Conservation (phyloP, 2,329 filamentous ascomycete species). For the Escovopsis sp. region DNA sequence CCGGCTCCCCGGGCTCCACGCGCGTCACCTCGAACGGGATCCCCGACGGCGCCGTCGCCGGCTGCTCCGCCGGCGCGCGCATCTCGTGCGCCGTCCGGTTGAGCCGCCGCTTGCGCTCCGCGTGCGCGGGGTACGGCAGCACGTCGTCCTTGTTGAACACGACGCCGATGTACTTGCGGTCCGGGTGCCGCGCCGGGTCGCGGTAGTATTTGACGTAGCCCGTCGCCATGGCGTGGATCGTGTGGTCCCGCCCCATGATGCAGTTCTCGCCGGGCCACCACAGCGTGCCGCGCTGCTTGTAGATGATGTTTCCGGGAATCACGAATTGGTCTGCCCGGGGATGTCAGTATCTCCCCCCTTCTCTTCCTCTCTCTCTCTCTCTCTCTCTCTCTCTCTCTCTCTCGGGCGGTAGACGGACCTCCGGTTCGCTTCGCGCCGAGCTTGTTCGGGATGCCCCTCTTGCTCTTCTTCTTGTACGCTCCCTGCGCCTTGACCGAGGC, state of each 20-base stretch:
- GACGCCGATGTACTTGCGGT: slow-evolving; percentile 88
- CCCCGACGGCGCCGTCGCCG: slow-evolving; percentile 32
- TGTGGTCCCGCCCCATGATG: slow-evolving; percentile 90
- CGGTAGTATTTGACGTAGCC: slow-evolving; percentile 97
- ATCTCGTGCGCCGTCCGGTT: slow-evolving; percentile 50
- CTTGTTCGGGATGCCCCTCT: slow-evolving; percentile 58
- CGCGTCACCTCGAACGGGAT: slow-evolving; percentile 34
- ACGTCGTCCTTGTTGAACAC: slow-evolving; percentile 69
- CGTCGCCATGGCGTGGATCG: slow-evolving; percentile 70
- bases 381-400: not conserved
- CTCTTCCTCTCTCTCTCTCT: not conserved
- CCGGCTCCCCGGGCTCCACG: slow-evolving; percentile 24
- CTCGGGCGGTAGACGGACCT: slow-evolving; percentile 32
- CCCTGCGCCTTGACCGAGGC: slow-evolving; percentile 51
- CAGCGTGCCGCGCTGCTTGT: slow-evolving; percentile 83
- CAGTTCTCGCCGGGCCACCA: slow-evolving; percentile 96
- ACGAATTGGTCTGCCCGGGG: slow-evolving; percentile 65
- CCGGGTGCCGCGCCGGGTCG: slow-evolving; percentile 68
- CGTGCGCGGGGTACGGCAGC: slow-evolving; percentile 63
- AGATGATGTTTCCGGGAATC: slow-evolving; percentile 93
- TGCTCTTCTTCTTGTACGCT: slow-evolving; percentile 49
- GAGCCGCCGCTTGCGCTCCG: slow-evolving; percentile 58
- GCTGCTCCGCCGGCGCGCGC: slow-evolving; percentile 20
- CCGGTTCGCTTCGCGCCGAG: slow-evolving; percentile 87
- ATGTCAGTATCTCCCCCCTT: not conserved